These are phyloP conservation scores for Backusella psychrophila DNA, from an alignment of 192 early-diverging fungal species.

Conservation along the genomic window DNA sequence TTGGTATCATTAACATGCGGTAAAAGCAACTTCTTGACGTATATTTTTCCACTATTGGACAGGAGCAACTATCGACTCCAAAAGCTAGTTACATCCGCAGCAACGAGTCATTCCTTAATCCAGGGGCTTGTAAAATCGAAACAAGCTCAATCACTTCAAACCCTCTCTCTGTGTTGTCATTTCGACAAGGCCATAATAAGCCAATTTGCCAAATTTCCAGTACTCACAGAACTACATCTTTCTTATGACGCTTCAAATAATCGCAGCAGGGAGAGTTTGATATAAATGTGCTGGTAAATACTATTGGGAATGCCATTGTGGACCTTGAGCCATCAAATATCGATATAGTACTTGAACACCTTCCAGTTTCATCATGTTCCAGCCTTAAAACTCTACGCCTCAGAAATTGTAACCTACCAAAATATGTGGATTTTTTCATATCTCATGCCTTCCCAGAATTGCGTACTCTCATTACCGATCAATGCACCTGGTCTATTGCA, in stretches of 20 bases:
- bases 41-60: background rate
- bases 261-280: background rate
- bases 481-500: background rate
- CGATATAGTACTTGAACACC: background rate
- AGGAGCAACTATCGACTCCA: background rate
- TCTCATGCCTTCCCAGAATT: background rate
- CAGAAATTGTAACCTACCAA: background rate
- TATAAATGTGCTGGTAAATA: background rate
- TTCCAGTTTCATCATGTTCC: background rate
- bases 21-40: background rate
- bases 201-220: too few species aligned
- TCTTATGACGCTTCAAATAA: too few species aligned
- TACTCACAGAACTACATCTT: too few species aligned
- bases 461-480: background rate
- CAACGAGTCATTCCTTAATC: too few species aligned
- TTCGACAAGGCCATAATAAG: too few species aligned
- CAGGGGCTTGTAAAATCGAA: background rate
- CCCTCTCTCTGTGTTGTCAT: background rate
- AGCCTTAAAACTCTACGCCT: background rate
- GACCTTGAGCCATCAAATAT: background rate
- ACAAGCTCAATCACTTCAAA: background rate
- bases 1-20: background rate
- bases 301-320: background rate
- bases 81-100: background rate
- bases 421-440: background rate